Percentiles rank a stretch among this genome's conserved stretches.
These are phyloP conservation scores for Trichoderma semiorbis DNA, from an alignment of 2,329 filamentous ascomycete genomes.

Conservation along the genomic window DNA sequence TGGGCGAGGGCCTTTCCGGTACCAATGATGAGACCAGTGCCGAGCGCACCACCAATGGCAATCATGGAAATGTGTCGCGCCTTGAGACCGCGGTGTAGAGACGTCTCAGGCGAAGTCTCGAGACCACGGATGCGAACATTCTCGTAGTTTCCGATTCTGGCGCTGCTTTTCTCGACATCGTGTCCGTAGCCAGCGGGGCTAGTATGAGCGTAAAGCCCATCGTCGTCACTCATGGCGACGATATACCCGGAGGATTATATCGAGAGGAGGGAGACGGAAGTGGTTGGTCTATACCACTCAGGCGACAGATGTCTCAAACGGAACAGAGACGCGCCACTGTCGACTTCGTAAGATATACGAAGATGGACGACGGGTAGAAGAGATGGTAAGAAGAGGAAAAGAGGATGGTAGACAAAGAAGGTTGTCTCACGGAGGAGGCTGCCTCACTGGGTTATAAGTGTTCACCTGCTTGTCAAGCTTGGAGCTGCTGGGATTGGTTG, in stretches of 20 bases:
- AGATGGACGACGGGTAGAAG: background rate
- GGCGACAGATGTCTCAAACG: background rate
- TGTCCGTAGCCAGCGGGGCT: background rate
- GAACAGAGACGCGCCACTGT: background rate
- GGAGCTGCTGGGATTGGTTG: background rate
- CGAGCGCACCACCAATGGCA: slow-evolving; percentile 72
- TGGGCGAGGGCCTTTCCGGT: slow-evolving; percentile 54
- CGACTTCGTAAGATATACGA: background rate
- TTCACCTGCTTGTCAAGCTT: background rate
- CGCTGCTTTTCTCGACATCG: slow-evolving; percentile 24
- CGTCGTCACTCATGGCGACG: slow-evolving; percentile 9
- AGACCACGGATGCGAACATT: slow-evolving; percentile 43
- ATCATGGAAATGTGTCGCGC: slow-evolving; percentile 57
- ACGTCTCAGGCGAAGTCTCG: slow-evolving; percentile 47
- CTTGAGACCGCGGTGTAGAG: slow-evolving; percentile 51
- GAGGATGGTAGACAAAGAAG: background rate
- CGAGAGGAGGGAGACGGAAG: background rate
- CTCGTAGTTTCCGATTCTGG: slow-evolving; percentile 12
- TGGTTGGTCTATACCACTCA: background rate
- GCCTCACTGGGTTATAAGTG: background rate
- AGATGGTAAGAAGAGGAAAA: background rate
- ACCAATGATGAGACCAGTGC: slow-evolving; percentile 71
- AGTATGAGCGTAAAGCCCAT: slow-evolving; percentile 9
- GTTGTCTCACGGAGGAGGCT: background rate
- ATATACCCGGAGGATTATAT: background rate